A percentile compares a stretch with the other conserved stretches of the same genome.
Evolutionary conservation across 2,329 filamentous ascomycete genomes (phyloP).

Genomic region (Ceratocystis ficicola): DNA sequence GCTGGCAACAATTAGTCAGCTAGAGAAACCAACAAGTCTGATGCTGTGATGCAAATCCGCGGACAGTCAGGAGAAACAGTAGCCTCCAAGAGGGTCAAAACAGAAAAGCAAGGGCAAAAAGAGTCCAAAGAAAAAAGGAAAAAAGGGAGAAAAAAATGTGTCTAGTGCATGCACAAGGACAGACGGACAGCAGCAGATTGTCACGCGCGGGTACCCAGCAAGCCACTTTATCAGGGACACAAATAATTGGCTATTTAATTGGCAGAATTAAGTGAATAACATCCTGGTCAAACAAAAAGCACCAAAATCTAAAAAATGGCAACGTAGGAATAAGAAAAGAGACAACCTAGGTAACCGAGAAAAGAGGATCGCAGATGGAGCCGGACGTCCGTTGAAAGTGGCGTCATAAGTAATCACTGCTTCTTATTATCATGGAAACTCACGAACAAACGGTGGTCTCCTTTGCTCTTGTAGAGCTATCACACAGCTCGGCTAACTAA

Average conservation of each 20-base stretch:
- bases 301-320: no score
- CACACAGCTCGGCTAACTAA: no score
- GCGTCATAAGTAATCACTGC: neutral
- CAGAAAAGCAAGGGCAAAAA: neutral
- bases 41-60: neutral
- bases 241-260: neutral
- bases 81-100: neutral
- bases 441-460: no score
- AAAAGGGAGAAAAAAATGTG: neutral
- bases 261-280: neutral
- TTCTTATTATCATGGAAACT: neutral
- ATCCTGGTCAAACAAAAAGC: no score
- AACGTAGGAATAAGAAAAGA: neutral
- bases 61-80: no score
- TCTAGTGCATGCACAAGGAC: no score
- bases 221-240: neutral
- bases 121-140: neutral
- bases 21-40: neutral
- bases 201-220: no score
- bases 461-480: neutral
- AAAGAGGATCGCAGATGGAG: neutral
- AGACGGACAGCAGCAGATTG: no score
- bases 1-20: neutral
- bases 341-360: neutral
- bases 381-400: conserved; percentile 7